Evolutionary conservation across 495 filamentous ascomycete species (phyloP).

Genomic region (Penicillium cataractarum): DNA sequence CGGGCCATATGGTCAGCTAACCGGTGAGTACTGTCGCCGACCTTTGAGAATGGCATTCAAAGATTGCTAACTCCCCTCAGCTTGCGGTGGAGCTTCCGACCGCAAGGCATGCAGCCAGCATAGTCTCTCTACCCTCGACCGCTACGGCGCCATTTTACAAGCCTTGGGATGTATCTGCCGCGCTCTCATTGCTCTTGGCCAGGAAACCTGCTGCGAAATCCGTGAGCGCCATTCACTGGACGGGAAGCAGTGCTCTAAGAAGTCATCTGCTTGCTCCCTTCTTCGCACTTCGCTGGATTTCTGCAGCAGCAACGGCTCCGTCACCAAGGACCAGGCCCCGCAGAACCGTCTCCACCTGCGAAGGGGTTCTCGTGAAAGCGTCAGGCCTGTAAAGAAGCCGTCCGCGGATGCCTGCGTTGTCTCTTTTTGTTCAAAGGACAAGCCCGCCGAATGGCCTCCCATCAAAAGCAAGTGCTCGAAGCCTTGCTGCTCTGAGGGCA

Average conservation of each 20-base stretch:
- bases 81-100: conserved; percentile 19
- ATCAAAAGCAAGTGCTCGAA: too few species aligned
- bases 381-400: conserved; percentile 1
- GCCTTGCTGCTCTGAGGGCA: too few species aligned
- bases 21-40: conserved; percentile 11
- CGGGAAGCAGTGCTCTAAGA: conserved; percentile 13
- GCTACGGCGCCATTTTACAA: conserved; percentile 45
- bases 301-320: conserved; percentile 5
- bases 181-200: conserved; percentile 53
- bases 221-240: conserved; percentile 11
- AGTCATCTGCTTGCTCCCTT: conserved; percentile 17
- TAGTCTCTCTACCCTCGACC: conserved; percentile 32
- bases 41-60: conserved; percentile 5
- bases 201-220: conserved; percentile 53
- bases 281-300: conserved; percentile 20
- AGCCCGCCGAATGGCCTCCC: too few species aligned
- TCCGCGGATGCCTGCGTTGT: conserved; percentile 2
- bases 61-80: conserved; percentile 11
- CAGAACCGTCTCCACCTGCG: conserved; percentile 9
- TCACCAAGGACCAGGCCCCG: conserved; percentile 8
- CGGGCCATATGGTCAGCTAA: conserved; percentile 6
- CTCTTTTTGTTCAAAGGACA: conserved; percentile 6
- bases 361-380: conserved; percentile 14
- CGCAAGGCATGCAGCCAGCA: conserved; percentile 35
- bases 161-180: conserved; percentile 60